Evolutionary conservation across 345 rosid species (phyloP).

Genomic region (Draba incana): DNA sequence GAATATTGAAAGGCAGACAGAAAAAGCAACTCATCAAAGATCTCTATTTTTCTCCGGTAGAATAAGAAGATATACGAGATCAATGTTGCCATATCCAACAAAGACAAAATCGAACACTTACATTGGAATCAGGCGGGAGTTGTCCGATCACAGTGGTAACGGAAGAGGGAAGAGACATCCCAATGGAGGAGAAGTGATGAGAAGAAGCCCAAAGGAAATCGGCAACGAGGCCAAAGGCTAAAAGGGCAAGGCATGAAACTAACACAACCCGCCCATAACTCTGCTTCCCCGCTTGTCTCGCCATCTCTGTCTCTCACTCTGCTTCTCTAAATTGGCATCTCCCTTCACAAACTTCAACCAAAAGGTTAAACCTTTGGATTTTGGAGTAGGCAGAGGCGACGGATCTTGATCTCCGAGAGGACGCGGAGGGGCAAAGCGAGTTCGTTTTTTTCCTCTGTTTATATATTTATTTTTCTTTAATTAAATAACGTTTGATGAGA

Average conservation of each 20-base stretch:
- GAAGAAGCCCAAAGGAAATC: slow-evolving; percentile 90
- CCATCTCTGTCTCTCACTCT: slow-evolving; percentile 31
- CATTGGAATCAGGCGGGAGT: slow-evolving; percentile 36
- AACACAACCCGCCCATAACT: slow-evolving; percentile 51
- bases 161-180: slow-evolving; percentile 37
- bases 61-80: too few species aligned
- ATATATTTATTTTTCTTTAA: background rate
- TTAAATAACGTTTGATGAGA: too few species aligned
- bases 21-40: too few species aligned
- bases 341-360: slow-evolving; percentile 14
- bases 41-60: too few species aligned
- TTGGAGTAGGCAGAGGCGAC: slow-evolving; percentile 18
- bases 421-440: background rate
- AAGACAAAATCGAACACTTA: slow-evolving; percentile 13
- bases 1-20: too few species aligned
- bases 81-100: too few species aligned
- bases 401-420: slow-evolving; percentile 40
- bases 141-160: slow-evolving; percentile 9
- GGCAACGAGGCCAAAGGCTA: slow-evolving; percentile 66
- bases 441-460: slow-evolving; percentile 3
- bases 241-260: slow-evolving; percentile 45
- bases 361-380: slow-evolving; percentile 32
- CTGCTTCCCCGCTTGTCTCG: slow-evolving; percentile 54
- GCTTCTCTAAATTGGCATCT: slow-evolving; percentile 33
- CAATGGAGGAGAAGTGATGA: slow-evolving; percentile 52